These are phyloP conservation scores for Fusarium sambucinum DNA, from an alignment of 2,329 filamentous ascomycete genomes.

Conservation along the genomic window DNA sequence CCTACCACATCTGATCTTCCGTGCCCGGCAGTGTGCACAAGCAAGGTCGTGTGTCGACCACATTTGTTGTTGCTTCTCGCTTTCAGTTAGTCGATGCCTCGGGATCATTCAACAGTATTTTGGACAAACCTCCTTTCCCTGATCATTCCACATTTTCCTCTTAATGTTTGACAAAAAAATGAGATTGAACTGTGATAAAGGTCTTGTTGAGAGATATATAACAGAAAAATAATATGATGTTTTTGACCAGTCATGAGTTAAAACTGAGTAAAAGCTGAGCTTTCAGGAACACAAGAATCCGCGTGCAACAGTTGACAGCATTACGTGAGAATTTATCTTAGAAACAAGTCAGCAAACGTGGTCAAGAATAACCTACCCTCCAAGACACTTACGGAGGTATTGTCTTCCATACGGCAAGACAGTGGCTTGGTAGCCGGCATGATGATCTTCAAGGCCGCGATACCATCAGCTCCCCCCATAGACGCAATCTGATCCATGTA, in stretches of 20 bases:
- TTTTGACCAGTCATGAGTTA: slow-evolving; percentile 1
- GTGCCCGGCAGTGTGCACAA: slow-evolving; percentile 47
- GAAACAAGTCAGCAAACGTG: slow-evolving; percentile 15
- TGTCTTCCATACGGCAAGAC: slow-evolving; percentile 19
- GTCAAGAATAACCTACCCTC: not conserved
- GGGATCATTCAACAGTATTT: not conserved
- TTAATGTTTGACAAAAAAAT: not conserved
- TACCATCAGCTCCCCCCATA: slow-evolving; percentile 33
- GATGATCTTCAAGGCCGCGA: slow-evolving; percentile 12
- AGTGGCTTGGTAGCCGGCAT: slow-evolving; percentile 40
- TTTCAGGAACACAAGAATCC: slow-evolving; percentile 27
- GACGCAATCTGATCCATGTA: slow-evolving; percentile 14
- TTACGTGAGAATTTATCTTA: slow-evolving; percentile 41
- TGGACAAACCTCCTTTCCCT: slow-evolving; percentile 46
- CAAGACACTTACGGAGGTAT: slow-evolving; percentile 7
- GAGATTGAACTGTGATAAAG: not conserved
- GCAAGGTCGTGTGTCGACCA: slow-evolving; percentile 49
- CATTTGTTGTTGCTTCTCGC: slow-evolving; percentile 43
- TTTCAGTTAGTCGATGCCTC: slow-evolving; percentile 27
- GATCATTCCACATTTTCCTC: slow-evolving; percentile 44
- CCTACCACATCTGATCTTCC: slow-evolving; percentile 47
- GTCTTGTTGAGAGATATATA: slow-evolving; percentile 9
- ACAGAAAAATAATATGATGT: not conserved
- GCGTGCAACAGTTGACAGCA: slow-evolving; percentile 24
- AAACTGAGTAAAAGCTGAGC: slow-evolving; percentile 12